Conservation (phyloP, 1,284 basidiomycete species). For the Puccinia novopanici region DNA sequence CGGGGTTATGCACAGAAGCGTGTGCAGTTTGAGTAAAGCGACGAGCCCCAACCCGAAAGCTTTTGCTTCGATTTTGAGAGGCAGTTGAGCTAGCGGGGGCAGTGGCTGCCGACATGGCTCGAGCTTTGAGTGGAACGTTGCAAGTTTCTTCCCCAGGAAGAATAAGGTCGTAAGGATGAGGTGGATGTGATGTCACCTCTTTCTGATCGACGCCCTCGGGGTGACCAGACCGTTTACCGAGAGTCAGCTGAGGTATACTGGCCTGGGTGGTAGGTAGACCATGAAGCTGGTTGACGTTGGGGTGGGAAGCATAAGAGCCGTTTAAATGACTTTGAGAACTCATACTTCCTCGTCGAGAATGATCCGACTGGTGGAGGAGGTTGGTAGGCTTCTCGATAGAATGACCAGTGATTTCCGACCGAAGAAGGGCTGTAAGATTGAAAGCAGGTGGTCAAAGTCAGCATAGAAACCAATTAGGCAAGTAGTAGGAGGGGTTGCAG, state of each 20-base stretch:
- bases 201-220: background rate
- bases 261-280: constrained; percentile 23
- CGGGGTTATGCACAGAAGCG: constrained; percentile 4
- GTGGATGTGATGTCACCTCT: background rate
- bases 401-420: constrained; percentile 2
- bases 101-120: constrained; percentile 20
- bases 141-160: constrained; percentile 35
- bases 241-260: constrained; percentile 43
- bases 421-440: background rate
- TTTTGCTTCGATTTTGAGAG: constrained; percentile 25
- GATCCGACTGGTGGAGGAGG: constrained; percentile 24
- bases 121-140: constrained; percentile 5
- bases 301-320: background rate
- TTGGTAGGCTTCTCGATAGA: background rate
- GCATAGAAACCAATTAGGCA: background rate
- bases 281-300: constrained; percentile 3
- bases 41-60: constrained; percentile 40
- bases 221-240: constrained; percentile 11
- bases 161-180: constrained; percentile 45
- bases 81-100: background rate
- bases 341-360: constrained; percentile 44
- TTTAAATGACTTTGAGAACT: constrained; percentile 27
- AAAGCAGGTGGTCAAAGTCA: background rate
- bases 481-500: background rate
- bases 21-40: constrained; percentile 36